phyloP scores from a whole-genome alignment of 2,329 filamentous ascomycete species.

The Rutstroemia sp. region DNA sequence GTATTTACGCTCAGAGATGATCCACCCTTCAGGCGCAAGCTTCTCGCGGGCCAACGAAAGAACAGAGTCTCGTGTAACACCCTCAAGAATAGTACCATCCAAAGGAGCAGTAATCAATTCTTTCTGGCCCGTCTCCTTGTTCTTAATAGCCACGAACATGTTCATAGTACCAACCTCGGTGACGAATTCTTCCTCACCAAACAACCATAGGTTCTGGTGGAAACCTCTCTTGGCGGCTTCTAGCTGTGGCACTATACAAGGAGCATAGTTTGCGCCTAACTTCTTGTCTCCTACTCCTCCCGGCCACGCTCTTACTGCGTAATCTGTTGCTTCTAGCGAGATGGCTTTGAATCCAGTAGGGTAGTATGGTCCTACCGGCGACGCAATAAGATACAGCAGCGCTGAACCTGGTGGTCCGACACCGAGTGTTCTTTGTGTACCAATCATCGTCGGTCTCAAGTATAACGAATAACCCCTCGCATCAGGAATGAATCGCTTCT shows the following conservation, averaged over 20 bases:
- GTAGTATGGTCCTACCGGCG: slow-evolving; percentile 95
- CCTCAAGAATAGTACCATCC: slow-evolving; percentile 93
- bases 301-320: slow-evolving; percentile 95
- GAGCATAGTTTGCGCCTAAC: slow-evolving; percentile 98
- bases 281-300: slow-evolving; percentile 98
- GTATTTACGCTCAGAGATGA: slow-evolving; percentile 80
- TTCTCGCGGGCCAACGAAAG: slow-evolving; percentile 79
- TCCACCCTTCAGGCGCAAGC: slow-evolving; percentile 80
- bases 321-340: slow-evolving; percentile 90
- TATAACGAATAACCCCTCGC: slow-evolving; percentile 89
- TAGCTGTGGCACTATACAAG: slow-evolving; percentile 93
- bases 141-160: slow-evolving; percentile 79
- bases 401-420: slow-evolving; percentile 89
- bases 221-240: slow-evolving; percentile 85
- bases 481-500: slow-evolving; percentile 83
- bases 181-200: slow-evolving; percentile 89
- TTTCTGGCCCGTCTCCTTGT: slow-evolving; percentile 82
- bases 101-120: slow-evolving; percentile 92
- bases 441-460: slow-evolving; percentile 93
- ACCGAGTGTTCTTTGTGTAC: slow-evolving; percentile 89
- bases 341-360: slow-evolving; percentile 97
- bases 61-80: slow-evolving; percentile 88
- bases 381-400: slow-evolving; percentile 90
- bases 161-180: slow-evolving; percentile 99
- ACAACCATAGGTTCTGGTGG: slow-evolving; percentile 98